phyloP scores from a whole-genome alignment of 2,329 filamentous ascomycete genomes.

The Cytospora paraplurivora region DNA sequence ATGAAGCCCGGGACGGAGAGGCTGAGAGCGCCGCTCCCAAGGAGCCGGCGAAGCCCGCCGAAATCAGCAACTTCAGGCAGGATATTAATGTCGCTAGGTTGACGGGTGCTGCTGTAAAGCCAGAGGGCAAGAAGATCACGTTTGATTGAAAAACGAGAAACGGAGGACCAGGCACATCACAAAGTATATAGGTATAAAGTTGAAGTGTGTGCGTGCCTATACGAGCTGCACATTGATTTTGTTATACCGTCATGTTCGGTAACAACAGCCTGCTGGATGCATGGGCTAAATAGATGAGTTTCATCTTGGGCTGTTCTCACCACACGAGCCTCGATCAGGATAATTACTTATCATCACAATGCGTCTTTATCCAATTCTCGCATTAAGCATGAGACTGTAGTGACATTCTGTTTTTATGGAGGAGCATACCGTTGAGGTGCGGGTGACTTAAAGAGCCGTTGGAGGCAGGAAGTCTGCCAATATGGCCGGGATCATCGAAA shows the following conservation, averaged over 20 bases:
- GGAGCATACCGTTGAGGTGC: slow-evolving; percentile 22
- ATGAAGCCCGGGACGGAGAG: slow-evolving; percentile 75
- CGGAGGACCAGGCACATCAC: neutral
- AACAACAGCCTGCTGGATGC: neutral
- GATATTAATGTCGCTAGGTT: slow-evolving; percentile 62
- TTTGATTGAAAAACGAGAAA: slow-evolving; percentile 61
- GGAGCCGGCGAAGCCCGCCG: slow-evolving; percentile 34
- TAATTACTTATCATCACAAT: neutral
- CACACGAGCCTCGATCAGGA: neutral
- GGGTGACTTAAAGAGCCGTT: slow-evolving; percentile 9
- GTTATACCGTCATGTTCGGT: neutral
- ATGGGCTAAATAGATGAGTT: too few relatives aligned
- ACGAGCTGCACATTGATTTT: neutral
- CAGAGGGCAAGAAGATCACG: slow-evolving; percentile 76
- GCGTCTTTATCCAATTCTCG: neutral
- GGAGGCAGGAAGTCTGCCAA: slow-evolving; percentile 1
- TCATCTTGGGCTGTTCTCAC: neutral
- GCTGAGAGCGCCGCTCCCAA: slow-evolving; percentile 31
- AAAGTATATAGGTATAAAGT: neutral
- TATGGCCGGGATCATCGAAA: slow-evolving; percentile 9
- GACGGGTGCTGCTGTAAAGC: slow-evolving; percentile 77
- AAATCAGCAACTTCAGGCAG: slow-evolving; percentile 43
- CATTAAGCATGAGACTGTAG: slow-evolving; percentile 3
- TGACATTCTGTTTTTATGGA: slow-evolving; percentile 28
- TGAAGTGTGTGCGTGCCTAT: neutral